Base-by-base conservation (phyloP, 2,329 filamentous ascomycete species). In the Alternaria arbusti region DNA sequence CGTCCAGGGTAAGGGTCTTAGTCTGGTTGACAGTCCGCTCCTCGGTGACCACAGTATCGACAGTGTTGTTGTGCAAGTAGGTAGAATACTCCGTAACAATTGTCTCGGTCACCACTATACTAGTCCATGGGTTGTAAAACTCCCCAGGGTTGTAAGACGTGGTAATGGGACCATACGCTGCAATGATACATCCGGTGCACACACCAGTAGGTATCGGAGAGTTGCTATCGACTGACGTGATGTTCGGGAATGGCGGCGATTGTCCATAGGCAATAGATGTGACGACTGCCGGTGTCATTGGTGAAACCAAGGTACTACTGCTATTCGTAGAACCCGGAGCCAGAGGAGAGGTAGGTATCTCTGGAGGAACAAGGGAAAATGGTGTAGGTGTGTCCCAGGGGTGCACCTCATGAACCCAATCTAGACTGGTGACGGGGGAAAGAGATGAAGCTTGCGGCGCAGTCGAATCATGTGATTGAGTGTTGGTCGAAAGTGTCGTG, bases 141-240 rank as follows among this genome's bases (percentile, higher is more conserved):
- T 63, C 59, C 6, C 30, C 25, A n/a, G 52, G 12, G 5, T 61
- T 26, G 52, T 65, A 75, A 25, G 36, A 75, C 13, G 72, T 70
- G 5, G 74, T 77, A 7, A 65, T 45, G 8, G 74, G 75, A 13
- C 63, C 59, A 5, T 68, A 61, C 0, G 72, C 77, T 54, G 74
- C 65, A 11, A 79, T 61, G 1, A 73, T 69, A 51, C 77, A 79
- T 22, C 77, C 77, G 5, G 75, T 77, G 50, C 77, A 79, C n/a
- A 40, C 23, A 17, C 62, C 50, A 50, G 59, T 20, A 15, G 20
- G 25, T 20, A 23, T 44, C 12, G 55, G 57, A 3, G 64, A 45
- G 12, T 54, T 64, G 22, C 25, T 49, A 30, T 23, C 12, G 22
- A 20, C 20, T 15, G 58, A 46, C 8, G 52, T 55, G 13, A 23